phyloP scores from a whole-genome alignment of 371 early-diverging fungal species.

The Mucor plumbeus region DNA sequence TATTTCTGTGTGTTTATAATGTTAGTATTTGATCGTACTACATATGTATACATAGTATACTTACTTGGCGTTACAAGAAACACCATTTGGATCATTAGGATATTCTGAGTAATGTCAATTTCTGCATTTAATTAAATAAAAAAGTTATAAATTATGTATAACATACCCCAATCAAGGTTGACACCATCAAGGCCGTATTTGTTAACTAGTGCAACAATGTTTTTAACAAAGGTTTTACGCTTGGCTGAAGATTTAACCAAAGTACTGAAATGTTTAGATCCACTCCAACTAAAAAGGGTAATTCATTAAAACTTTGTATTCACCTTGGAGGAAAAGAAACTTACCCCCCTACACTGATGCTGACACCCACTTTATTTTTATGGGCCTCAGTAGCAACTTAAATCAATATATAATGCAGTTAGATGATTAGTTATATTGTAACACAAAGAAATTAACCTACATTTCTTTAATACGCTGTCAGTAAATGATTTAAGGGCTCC shows the following conservation, averaged over 20 bases:
- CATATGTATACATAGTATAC: conserved; percentile 4
- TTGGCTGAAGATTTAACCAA: conserved; percentile 24
- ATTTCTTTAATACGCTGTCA: conserved; percentile 8
- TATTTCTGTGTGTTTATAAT: conserved; percentile 16
- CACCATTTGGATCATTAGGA: conserved; percentile 45
- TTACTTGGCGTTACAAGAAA: conserved; percentile 43
- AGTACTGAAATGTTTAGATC: conserved; percentile 42
- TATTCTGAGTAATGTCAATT: conserved; percentile 34
- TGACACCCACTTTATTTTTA: conserved; percentile 37
- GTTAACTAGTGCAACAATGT: conserved; percentile 36
- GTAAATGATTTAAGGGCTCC: conserved; percentile 36
- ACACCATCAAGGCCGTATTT: conserved; percentile 62
- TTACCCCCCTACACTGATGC: conserved; percentile 52
- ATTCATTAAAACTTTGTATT: not conserved
- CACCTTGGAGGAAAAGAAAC: not conserved
- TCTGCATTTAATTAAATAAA: not conserved
- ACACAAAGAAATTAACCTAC: conserved; percentile 10
- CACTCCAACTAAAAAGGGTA: conserved; percentile 43
- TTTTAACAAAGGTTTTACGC: conserved; percentile 31
- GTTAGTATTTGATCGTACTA: not conserved
- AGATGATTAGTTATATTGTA: conserved; percentile 16
- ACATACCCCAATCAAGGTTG: conserved; percentile 62
- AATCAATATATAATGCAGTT: conserved; percentile 7
- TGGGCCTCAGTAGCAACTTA: conserved; percentile 49
- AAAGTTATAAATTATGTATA: not conserved